Evolutionary conservation across 176 grass and related monocot species (phyloP), one percentile per base, ranked within the genome.

Genomic region (Secale cereale): DNA sequence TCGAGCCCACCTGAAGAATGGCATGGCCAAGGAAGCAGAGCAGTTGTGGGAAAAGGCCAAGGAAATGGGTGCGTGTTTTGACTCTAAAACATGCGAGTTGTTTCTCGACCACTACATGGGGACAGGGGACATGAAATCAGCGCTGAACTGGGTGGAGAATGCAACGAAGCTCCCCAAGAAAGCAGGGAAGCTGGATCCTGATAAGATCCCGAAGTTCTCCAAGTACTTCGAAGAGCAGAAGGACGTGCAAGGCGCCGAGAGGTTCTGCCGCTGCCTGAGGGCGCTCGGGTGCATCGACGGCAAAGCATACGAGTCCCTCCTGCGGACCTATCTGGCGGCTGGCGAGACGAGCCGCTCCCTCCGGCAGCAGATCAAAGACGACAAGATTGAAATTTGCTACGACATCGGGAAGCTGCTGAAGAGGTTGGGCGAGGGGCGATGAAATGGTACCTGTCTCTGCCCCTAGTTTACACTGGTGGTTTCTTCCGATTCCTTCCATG

Each of bases 211-310:
- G 39, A 78, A 37, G 40, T 91, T 92, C 79, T 85, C 87, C 26
- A 84, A 89, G 77, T 85, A 65, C 76, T 92, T 97, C 0, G 88
- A 97, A 80, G 94, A 94, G 77, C 78, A 87, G 50, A 91, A 89
- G 62, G 90, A 94, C 64, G 85, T 82, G 6, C 64, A 88, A 2
- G 65, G 90, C 14, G 82, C 85, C 1, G 70, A 94, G 9, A 84
- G 77, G 70, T 86, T 94, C 62, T 78, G 74, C 57, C 17, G 78
- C 33, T 83, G 82, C 78, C 76, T 92, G 85, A 92, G 85, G 80
- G 73, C 5, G 13, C 64, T 88, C 35, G 70, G 79, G 12, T 86
- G 79, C 61, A 89, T 94, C 16, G 87, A 94, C 4, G 74, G 65
- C 40, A 89, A 81, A 70, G 87, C 85, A 5, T 87, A 91, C 5